phyloP scores from a whole-genome alignment of 352 stramenopile species.

The Pythium rhizo-oryzae region DNA sequence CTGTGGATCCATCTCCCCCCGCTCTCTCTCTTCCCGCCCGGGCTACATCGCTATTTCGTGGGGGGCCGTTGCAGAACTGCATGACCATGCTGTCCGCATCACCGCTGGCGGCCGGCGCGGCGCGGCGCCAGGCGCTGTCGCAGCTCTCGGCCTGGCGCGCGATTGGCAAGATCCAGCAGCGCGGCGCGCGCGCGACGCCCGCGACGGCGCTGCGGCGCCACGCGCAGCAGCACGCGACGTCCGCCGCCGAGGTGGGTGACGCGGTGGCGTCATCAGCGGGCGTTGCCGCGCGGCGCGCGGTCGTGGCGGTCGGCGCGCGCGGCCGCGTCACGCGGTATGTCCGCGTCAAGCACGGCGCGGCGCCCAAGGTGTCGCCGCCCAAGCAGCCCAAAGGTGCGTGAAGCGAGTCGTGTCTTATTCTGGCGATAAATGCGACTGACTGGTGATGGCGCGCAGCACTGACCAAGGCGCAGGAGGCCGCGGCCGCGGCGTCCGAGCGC shows the following conservation, averaged over 20 bases:
- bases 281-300: background rate
- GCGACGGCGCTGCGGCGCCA: constrained; percentile 27
- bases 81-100: constrained; percentile 11
- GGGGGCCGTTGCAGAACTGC: background rate
- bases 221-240: constrained; percentile 26
- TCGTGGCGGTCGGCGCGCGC: background rate
- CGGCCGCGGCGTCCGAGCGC: constrained; percentile 33
- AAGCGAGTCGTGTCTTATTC: background rate
- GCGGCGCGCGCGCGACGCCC: constrained; percentile 30
- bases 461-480: constrained; percentile 26
- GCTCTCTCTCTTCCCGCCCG: too few relatives aligned
- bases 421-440: background rate
- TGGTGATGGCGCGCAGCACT: constrained; percentile 8
- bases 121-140: constrained; percentile 1
- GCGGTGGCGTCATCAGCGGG: background rate
- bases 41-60: too few relatives aligned
- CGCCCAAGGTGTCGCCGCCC: background rate
- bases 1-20: too few relatives aligned
- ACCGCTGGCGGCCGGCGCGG: background rate
- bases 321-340: constrained; percentile 24
- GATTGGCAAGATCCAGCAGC: constrained; percentile 27
- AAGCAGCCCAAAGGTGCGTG: constrained; percentile 10
- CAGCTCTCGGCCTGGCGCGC: constrained; percentile 6
- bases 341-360: constrained; percentile 11
- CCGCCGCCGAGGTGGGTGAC: background rate